Conservation (phyloP, 306 rosid genomes). For the Trifolium dubium region DNA sequence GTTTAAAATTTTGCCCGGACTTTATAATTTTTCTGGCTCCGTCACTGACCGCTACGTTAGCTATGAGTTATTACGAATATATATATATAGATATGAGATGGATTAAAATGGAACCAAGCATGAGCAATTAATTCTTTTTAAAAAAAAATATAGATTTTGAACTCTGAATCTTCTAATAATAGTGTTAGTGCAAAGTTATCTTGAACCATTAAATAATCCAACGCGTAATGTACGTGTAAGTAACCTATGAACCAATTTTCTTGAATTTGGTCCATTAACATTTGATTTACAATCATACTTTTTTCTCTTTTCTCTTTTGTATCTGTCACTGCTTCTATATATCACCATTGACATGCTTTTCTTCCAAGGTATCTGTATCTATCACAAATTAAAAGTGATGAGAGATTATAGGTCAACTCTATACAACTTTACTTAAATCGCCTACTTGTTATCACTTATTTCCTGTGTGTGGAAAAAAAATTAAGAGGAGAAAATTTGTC, state of each 20-base stretch:
- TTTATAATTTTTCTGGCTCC: no score
- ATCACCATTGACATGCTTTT: not conserved
- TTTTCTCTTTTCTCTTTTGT: not conserved
- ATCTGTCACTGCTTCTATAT: not conserved
- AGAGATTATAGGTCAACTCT: not conserved
- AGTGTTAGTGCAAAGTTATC: not conserved
- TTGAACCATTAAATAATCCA: not conserved
- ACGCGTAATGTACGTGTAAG: not conserved
- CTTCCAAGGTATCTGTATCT: not conserved
- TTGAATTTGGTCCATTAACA: not conserved
- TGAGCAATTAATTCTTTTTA: no score
- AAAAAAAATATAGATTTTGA: no score
- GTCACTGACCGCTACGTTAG: no score
- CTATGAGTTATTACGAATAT: no score
- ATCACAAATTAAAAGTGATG: not conserved
- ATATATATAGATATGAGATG: no score
- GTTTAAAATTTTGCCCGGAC: no score
- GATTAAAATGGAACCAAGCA: no score
- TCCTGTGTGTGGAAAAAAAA: no score
- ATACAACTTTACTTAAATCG: not conserved
- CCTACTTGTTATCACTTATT: not conserved
- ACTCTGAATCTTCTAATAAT: no score
- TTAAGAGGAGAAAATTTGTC: no score
- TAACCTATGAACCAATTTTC: not conserved
- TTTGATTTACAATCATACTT: not conserved